Percentiles rank a stretch among this genome's conserved stretches.
phyloP scores from a whole-genome alignment of 768 basidiomycete genomes.

The Rhizopogon rudus region DNA sequence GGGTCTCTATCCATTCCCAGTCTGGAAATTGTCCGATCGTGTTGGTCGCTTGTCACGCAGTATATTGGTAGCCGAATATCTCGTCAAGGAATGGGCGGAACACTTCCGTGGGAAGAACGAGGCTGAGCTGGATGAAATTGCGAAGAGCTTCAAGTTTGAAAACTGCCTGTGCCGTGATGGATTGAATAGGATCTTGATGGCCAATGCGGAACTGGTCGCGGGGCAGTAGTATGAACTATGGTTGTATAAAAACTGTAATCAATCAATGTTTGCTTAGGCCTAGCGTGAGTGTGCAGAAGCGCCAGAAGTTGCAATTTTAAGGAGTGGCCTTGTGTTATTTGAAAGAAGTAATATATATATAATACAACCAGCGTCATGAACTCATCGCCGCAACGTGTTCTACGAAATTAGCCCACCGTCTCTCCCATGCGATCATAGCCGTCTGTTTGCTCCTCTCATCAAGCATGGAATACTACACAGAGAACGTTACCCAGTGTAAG shows the following conservation, averaged over 20 bases:
- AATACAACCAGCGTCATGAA: constrained; percentile 6
- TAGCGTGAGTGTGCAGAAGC: too few species aligned
- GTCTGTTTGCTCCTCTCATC: constrained; percentile 38
- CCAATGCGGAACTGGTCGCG: constrained; percentile 26
- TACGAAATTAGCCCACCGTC: constrained; percentile 41
- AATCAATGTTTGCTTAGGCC: too few species aligned
- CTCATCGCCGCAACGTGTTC: constrained; percentile 24
- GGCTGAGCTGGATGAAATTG: constrained; percentile 64
- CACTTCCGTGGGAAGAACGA: constrained; percentile 56
- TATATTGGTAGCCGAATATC: constrained; percentile 66
- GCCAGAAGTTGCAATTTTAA: too few species aligned
- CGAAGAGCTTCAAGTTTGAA: constrained; percentile 69
- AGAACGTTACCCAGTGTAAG: background rate
- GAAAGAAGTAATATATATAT: background rate
- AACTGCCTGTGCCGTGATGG: constrained; percentile 65
- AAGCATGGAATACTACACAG: constrained; percentile 45
- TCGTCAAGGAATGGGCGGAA: constrained; percentile 70
- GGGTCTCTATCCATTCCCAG: constrained; percentile 55
- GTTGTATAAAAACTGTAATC: background rate
- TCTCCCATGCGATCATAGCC: constrained; percentile 40
- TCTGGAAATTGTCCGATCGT: constrained; percentile 56
- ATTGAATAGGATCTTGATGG: constrained; percentile 51
- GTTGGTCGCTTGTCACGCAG: constrained; percentile 57
- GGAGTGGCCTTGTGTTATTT: too few species aligned
- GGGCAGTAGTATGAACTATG: background rate